Evolutionary conservation across 2,329 filamentous ascomycete genomes (phyloP).

Genomic region (Arthrobotrys megalospora): DNA sequence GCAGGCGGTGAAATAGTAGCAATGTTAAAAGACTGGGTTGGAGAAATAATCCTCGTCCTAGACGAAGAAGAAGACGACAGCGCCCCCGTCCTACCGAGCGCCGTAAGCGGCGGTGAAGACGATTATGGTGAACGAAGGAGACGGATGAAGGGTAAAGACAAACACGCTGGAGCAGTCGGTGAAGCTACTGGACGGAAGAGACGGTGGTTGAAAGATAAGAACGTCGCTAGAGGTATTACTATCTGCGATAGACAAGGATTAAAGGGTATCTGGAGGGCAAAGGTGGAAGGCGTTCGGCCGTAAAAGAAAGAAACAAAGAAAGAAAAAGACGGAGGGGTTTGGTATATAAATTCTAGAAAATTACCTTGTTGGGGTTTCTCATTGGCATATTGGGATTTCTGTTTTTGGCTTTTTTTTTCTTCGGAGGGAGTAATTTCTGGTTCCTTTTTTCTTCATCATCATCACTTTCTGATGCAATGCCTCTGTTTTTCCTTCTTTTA

Average conservation of each 20-base stretch:
- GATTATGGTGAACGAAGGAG: conserved; percentile 39
- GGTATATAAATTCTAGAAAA: background rate
- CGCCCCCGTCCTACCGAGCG: conserved; percentile 41
- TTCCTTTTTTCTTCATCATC: background rate
- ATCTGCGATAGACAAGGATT: conserved; percentile 56
- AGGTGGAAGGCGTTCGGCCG: conserved; percentile 44
- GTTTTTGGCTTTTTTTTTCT: conserved; percentile 10
- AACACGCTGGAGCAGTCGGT: conserved; percentile 26
- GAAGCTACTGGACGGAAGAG: conserved; percentile 53
- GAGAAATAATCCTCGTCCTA: conserved; percentile 50
- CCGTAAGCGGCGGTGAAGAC: conserved; percentile 59
- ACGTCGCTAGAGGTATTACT: conserved; percentile 40
- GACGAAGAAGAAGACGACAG: conserved; percentile 59
- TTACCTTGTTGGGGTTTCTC: background rate
- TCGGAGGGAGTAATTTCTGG: conserved; percentile 38
- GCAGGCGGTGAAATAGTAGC: conserved; percentile 53
- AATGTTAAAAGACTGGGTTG: conserved; percentile 50
- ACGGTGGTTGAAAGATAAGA: conserved; percentile 59
- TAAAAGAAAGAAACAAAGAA: conserved; percentile 17
- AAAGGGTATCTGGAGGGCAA: conserved; percentile 58
- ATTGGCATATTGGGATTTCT: conserved; percentile 10
- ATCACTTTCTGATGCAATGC: background rate
- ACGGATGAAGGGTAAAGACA: conserved; percentile 45
- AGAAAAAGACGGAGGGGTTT: background rate
- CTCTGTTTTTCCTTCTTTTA: conserved; percentile 8